Percentiles rank a stretch among this genome's conserved stretches.
Evolutionary conservation across 2,329 filamentous ascomycete genomes (phyloP).

Genomic region (Sclerotinia trifoliorum): DNA sequence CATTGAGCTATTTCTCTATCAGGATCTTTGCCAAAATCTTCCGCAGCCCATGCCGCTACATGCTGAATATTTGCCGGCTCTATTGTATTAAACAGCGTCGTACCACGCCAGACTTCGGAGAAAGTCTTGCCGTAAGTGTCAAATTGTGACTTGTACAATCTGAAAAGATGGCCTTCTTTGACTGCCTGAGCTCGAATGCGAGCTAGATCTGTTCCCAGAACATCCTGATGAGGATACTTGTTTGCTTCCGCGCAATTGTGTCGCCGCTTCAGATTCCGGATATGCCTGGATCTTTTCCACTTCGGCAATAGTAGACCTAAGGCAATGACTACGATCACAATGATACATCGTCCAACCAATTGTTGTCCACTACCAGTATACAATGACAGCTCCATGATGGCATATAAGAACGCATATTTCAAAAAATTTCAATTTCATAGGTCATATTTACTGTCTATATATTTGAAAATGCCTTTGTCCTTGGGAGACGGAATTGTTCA

Average conservation of each 20-base stretch:
- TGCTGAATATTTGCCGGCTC: conserved; percentile 14
- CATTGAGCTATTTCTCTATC: conserved; percentile 45
- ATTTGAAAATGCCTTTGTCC: neutral
- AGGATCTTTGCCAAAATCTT: conserved; percentile 43
- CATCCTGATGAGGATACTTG: conserved; percentile 7
- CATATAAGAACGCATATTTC: neutral
- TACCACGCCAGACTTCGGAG: conserved; percentile 9
- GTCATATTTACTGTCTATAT: neutral
- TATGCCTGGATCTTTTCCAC: conserved; percentile 9
- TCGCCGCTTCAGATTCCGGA: neutral
- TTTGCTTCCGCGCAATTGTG: neutral
- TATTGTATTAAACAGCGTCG: conserved; percentile 10
- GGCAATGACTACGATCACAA: neutral
- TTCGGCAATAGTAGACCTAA: neutral
- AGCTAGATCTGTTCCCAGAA: conserved; percentile 1
- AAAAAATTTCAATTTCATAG: neutral
- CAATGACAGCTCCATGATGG: neutral
- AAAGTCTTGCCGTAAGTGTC: conserved; percentile 17
- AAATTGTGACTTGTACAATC: conserved; percentile 5
- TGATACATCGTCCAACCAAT: neutral
- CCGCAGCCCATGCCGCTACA: neutral
- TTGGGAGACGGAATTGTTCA: neutral
- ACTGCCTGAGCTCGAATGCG: neutral
- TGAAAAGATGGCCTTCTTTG: conserved; percentile 7
- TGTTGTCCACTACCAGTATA: neutral